Percentiles rank a stretch among this genome's conserved stretches.
Evolutionary conservation across 805 yeast genomes (phyloP).

Genomic region (Kuraishia cidri): DNA sequence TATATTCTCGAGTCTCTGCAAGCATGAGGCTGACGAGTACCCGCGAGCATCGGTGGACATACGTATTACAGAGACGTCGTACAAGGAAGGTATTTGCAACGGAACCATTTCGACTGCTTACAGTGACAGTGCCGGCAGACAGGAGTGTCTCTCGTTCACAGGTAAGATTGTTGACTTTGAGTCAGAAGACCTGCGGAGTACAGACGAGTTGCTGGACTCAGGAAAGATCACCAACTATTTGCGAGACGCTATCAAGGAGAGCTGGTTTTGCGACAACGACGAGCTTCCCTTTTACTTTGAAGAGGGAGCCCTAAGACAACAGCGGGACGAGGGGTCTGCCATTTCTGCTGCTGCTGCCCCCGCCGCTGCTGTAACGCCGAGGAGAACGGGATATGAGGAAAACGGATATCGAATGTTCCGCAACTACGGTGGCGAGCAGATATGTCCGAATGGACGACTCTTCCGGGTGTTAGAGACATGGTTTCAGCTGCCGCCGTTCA

Average conservation of each 20-base stretch:
- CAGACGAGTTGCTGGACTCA: constrained; percentile 12
- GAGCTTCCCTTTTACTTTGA: too few species aligned
- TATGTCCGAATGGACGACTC: constrained; percentile 13
- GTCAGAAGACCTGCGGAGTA: constrained; percentile 12
- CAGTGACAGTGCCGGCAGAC: neutral
- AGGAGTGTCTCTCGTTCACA: constrained; percentile 9
- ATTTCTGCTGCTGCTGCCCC: neutral
- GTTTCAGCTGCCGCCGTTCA: constrained; percentile 26
- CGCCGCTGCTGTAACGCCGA: too few species aligned
- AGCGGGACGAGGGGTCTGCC: too few species aligned
- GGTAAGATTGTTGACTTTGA: constrained; percentile 21
- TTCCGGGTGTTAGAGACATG: constrained; percentile 20
- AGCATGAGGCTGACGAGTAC: neutral
- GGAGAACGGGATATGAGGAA: too few species aligned
- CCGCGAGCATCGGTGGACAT: too few species aligned
- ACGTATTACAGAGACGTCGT: neutral
- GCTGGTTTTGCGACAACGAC: too few species aligned
- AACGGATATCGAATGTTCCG: too few species aligned
- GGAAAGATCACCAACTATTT: constrained; percentile 4
- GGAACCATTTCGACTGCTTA: neutral
- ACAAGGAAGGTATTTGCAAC: neutral
- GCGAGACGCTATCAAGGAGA: too few species aligned
- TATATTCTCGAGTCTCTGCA: neutral
- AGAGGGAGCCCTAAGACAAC: neutral
- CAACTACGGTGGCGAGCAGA: too few species aligned